Evolutionary conservation across 345 rosid genomes (phyloP).

Genomic region (Salix viminalis): DNA sequence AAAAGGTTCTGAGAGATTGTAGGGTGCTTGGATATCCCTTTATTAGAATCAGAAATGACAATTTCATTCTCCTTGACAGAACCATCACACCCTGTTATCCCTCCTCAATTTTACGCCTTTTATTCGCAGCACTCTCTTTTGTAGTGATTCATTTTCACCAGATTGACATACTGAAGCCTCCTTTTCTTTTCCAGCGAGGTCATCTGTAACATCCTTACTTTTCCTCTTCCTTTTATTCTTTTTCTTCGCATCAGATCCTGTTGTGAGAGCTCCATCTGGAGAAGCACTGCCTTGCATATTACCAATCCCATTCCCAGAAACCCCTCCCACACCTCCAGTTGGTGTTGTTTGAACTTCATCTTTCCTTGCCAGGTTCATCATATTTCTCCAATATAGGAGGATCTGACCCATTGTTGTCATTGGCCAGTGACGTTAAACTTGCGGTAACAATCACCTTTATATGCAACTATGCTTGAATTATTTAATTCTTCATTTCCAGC

Average conservation of each 20-base stretch:
- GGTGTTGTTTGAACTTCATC: slow-evolving; percentile 6
- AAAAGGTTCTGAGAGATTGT: slow-evolving; percentile 12
- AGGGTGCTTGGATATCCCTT: slow-evolving; percentile 4
- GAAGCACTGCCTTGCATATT: slow-evolving; percentile 7
- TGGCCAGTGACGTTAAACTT: slow-evolving; percentile 3
- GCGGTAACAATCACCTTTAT: not conserved
- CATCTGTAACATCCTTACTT: not conserved
- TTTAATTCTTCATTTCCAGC: not conserved
- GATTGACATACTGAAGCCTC: not conserved
- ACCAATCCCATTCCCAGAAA: slow-evolving; percentile 1
- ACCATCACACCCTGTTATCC: slow-evolving; percentile 16
- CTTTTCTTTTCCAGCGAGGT: slow-evolving; percentile 24
- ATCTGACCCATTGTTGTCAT: not conserved
- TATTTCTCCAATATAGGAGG: slow-evolving; percentile 11
- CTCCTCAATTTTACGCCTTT: slow-evolving; percentile 16
- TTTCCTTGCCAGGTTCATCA: not conserved
- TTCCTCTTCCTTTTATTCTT: slow-evolving; percentile 16
- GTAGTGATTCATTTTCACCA: slow-evolving; percentile 5
- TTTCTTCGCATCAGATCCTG: slow-evolving; percentile 14
- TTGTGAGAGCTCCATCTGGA: slow-evolving; percentile 12
- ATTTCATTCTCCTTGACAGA: not conserved
- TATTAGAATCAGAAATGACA: slow-evolving; percentile 10
- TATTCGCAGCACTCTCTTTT: slow-evolving; percentile 18
- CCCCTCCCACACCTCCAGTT: slow-evolving; percentile 9
- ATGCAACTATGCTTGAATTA: slow-evolving; percentile 8